Percentiles rank a stretch among this genome's conserved stretches.
phyloP scores from a whole-genome alignment of 768 basidiomycete genomes.

The Mycena albidolilacea region DNA sequence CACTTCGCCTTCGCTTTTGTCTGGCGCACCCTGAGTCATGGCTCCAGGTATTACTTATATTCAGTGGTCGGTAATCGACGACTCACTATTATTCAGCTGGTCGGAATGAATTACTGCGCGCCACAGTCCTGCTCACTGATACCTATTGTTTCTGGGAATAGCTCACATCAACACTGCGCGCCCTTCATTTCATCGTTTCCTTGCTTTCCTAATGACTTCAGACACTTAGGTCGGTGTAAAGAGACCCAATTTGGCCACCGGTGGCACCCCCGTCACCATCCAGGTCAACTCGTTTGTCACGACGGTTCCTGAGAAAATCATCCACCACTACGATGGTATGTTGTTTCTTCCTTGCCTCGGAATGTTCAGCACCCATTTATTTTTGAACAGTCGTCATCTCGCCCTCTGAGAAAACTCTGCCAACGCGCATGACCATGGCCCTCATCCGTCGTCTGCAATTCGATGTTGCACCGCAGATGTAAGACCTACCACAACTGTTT shows the following conservation, averaged over 20 bases:
- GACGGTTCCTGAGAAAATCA: conserved; percentile 59
- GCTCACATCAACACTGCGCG: conserved; percentile 36
- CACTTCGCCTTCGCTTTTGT: too few species aligned
- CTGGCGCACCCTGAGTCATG: background rate
- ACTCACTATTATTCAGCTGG: conserved; percentile 22
- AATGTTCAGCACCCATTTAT: conserved; percentile 9
- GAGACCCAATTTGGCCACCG: conserved; percentile 73
- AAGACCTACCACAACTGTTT: background rate
- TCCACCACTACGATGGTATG: conserved; percentile 84
- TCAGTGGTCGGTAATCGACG: background rate
- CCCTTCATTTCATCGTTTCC: background rate
- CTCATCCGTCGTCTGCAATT: conserved; percentile 76
- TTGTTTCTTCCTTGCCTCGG: conserved; percentile 25
- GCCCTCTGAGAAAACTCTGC: conserved; percentile 78
- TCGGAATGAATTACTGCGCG: background rate
- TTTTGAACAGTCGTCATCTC: conserved; percentile 65
- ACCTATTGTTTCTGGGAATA: background rate
- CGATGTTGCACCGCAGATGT: conserved; percentile 66
- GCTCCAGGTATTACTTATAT: conserved; percentile 23
- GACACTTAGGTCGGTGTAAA: conserved; percentile 70
- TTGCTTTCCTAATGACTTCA: background rate
- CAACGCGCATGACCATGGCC: conserved; percentile 78
- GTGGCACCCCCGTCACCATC: conserved; percentile 60
- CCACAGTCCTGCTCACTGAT: background rate
- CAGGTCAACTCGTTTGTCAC: conserved; percentile 76